These are phyloP conservation scores for Paecilomyces niveus DNA, from an alignment of 2,329 filamentous ascomycete genomes.

Conservation along the genomic window DNA sequence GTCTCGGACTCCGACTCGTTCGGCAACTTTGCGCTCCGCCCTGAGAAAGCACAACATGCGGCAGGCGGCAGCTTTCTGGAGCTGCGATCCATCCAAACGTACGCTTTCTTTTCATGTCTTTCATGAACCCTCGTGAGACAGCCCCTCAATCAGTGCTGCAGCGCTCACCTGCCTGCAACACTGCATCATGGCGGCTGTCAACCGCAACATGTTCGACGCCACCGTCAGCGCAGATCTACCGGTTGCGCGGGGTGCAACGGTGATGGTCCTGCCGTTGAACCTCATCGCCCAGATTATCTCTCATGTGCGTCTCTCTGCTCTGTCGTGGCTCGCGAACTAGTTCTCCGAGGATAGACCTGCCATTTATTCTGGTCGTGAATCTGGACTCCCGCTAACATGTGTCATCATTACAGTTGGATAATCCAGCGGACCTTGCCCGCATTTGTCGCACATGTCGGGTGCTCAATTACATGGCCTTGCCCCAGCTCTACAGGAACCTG, in stretches of 20 bases:
- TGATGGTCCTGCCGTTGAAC: slow-evolving; percentile 48
- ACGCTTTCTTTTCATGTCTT: background rate
- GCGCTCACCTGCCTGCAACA: slow-evolving; percentile 14
- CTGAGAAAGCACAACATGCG: background rate
- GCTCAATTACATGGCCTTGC: slow-evolving; percentile 58
- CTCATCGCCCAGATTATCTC: slow-evolving; percentile 52
- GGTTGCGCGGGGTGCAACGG: slow-evolving; percentile 15
- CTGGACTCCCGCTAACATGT: slow-evolving; percentile 1
- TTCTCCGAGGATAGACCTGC: background rate
- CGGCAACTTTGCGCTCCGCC: background rate
- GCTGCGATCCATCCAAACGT: background rate
- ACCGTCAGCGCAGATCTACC: slow-evolving; percentile 23
- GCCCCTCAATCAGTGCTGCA: slow-evolving; percentile 18
- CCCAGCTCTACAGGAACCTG: slow-evolving; percentile 52
- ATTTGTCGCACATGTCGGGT: slow-evolving; percentile 55
- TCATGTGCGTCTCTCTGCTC: slow-evolving; percentile 34
- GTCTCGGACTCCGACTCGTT: background rate
- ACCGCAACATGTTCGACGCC: slow-evolving; percentile 36
- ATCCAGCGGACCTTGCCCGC: slow-evolving; percentile 52
- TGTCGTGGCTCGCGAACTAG: background rate
- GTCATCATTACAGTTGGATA: slow-evolving; percentile 42
- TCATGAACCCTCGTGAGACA: background rate
- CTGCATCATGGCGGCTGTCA: slow-evolving; percentile 36
- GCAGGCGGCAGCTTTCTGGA: background rate
- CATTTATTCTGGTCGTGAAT: background rate